Base-by-base conservation (phyloP, 2,329 filamentous ascomycete species). In the Paecilomyces sp. region DNA sequence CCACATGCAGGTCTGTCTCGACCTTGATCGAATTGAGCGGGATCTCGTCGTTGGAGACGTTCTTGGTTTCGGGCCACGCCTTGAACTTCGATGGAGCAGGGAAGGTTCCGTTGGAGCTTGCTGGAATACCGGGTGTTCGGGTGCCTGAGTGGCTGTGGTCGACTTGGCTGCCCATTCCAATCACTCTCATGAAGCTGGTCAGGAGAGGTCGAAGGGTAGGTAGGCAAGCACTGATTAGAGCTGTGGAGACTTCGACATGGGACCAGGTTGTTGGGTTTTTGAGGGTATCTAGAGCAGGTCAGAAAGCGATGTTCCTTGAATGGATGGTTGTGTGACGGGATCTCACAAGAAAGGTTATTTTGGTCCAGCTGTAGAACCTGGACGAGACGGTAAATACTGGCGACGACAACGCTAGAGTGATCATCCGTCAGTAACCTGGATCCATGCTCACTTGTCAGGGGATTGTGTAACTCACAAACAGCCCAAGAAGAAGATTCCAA, bases 261-360 rank as follows among this genome's bases (percentile, higher is more conserved):
- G 55, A 41, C 55, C 55, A 57, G 5, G 41, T 41, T 3, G 41
- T 57, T 13, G 56, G 54, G 31, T 55, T 55, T 13, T 31, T 55
- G 28, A 55, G 54, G 28, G 54, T 55, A 18, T 12, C 54, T 55
- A 15, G 28, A 31, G 22, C 9, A 12, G 2, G 31, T 33, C 9
- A 33, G 31, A 33, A 33, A 33, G 31, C 2, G 11, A 12, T 33
- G 6, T 33, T 11, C 31, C 8, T 33, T 33, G 7, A 33, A 9
- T 9, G 11, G 8, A 3, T 33, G 11, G 31, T 8, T 8, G 1
- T 12, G 11, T 3, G 28, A 3, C 13, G n/a, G 11, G 22, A 28
- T 55, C 52, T 54, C 34, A 55, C 54, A 55, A 24, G 54, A 55
- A 55, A 55, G 30, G n/a, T 55, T 55, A 28, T 55, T 55, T 33